phyloP scores from a whole-genome alignment of 305 asterid species.

The Fraxinus sp. region DNA sequence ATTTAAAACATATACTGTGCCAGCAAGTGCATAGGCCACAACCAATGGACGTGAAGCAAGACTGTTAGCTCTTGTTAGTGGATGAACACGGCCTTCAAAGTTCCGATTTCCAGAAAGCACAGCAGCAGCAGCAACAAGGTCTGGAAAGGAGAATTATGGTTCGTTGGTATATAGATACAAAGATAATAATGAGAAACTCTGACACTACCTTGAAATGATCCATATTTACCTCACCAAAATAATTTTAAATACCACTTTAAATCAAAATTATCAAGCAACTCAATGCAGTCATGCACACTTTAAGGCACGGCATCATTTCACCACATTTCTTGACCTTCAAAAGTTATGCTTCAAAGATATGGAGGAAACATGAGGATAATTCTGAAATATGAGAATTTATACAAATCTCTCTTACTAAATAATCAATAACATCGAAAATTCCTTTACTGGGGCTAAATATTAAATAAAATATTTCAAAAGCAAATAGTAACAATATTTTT shows the following conservation, averaged over 20 bases:
- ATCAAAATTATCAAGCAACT: not conserved
- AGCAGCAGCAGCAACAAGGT: constrained; percentile 64
- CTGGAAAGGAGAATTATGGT: constrained; percentile 37
- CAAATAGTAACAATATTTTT: not conserved
- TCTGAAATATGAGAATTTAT: not conserved
- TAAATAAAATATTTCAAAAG: not conserved
- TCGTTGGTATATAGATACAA: not conserved
- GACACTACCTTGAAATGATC: not conserved
- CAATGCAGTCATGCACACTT: no score
- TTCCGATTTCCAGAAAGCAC: constrained; percentile 90
- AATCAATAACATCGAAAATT: not conserved
- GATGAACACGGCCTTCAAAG: constrained; percentile 93
- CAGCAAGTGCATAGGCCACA: constrained; percentile 89
- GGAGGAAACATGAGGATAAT: not conserved
- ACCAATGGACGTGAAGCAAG: constrained; percentile 87
- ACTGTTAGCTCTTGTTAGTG: constrained; percentile 84
- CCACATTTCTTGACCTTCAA: not conserved
- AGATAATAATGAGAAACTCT: not conserved
- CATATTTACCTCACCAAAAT: not conserved
- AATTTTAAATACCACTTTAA: not conserved
- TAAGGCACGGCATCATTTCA: not conserved
- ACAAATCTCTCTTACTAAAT: not conserved
- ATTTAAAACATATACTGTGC: constrained; percentile 61
- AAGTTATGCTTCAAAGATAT: not conserved
- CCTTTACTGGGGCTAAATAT: not conserved